Percentiles rank a stretch among this genome's conserved stretches.
phyloP scores from a whole-genome alignment of 495 filamentous ascomycete species.

The Chaetomium fimeti region DNA sequence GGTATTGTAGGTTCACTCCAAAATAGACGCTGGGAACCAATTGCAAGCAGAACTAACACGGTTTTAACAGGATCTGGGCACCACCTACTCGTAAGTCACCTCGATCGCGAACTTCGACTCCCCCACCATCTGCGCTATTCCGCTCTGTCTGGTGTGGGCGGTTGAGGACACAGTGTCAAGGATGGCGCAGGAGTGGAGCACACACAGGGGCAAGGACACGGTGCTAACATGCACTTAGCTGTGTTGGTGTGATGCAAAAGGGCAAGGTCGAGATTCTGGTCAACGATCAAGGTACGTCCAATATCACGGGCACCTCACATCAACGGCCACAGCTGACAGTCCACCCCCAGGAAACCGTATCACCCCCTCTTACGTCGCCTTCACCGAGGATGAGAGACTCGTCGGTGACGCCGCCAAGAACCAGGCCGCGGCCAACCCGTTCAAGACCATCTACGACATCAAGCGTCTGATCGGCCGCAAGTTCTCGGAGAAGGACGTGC shows the following conservation, averaged over 20 bases:
- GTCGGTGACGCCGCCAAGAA: slow-evolving; percentile 99
- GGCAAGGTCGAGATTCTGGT: slow-evolving; percentile 97
- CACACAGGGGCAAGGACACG: neutral
- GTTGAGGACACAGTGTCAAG: slow-evolving; percentile 21
- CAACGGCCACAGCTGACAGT: slow-evolving; percentile 14
- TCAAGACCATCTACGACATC: slow-evolving; percentile 85
- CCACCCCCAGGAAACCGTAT: slow-evolving; percentile 78
- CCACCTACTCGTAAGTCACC: slow-evolving; percentile 79
- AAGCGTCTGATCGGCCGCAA: slow-evolving; percentile 94
- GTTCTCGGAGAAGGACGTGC: slow-evolving; percentile 80
- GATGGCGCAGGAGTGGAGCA: neutral
- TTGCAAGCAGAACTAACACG: slow-evolving; percentile 27
- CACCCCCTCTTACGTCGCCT: slow-evolving; percentile 97
- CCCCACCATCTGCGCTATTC: neutral
- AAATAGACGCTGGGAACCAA: too few relatives aligned
- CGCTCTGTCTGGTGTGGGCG: neutral
- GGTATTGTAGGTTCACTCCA: slow-evolving; percentile 65
- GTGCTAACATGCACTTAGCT: slow-evolving; percentile 31
- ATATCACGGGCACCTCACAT: neutral
- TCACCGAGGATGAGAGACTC: slow-evolving; percentile 94
- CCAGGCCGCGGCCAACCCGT: slow-evolving; percentile 92
- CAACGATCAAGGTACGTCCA: slow-evolving; percentile 69
- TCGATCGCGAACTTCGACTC: neutral
- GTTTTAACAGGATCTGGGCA: slow-evolving; percentile 72
- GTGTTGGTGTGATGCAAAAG: slow-evolving; percentile 98